phyloP scores from a whole-genome alignment of 1,139 yeast genomes.

The Pneumocystis oryctolagi region DNA sequence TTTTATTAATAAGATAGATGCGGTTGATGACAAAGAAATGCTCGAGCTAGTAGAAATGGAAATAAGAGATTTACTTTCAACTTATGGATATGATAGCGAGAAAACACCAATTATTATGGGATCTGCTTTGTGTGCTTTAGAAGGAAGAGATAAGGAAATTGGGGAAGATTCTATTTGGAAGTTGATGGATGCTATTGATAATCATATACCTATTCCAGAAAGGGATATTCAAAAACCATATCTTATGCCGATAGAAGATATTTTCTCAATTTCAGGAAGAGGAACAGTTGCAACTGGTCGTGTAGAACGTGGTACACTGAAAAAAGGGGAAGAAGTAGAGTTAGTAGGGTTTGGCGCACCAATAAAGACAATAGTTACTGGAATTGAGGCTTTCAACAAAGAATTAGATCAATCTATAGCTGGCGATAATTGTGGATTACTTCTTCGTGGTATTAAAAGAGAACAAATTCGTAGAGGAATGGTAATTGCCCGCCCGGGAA shows the following conservation, averaged over 20 bases:
- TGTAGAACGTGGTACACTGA: slow-evolving; percentile 92
- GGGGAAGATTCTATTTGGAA: slow-evolving; percentile 75
- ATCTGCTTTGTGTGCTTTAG: slow-evolving; percentile 93
- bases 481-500: slow-evolving; percentile 88
- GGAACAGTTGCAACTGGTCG: slow-evolving; percentile 99
- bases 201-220: slow-evolving; percentile 84
- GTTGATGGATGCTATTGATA: slow-evolving; percentile 84
- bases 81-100: slow-evolving; percentile 96
- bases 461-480: slow-evolving; percentile 95
- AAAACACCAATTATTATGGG: slow-evolving; percentile 98
- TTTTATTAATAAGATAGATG: slow-evolving; percentile 93
- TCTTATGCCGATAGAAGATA: slow-evolving; percentile 94
- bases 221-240: slow-evolving; percentile 95
- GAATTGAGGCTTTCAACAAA: slow-evolving; percentile 98
- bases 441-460: slow-evolving; percentile 96
- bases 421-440: slow-evolving; percentile 97
- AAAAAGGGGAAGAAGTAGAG: slow-evolving; percentile 97
- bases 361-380: slow-evolving; percentile 86
- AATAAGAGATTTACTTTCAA: slow-evolving; percentile 87
- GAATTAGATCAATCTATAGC: slow-evolving; percentile 95
- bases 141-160: slow-evolving; percentile 75
- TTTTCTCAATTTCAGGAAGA: slow-evolving; percentile 96
- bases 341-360: slow-evolving; percentile 87
- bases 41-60: slow-evolving; percentile 99
- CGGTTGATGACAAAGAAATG: slow-evolving; percentile 98